Evolutionary conservation across 495 filamentous ascomycete species (phyloP).

Genomic region (Aspergillus incahuasiensis): DNA sequence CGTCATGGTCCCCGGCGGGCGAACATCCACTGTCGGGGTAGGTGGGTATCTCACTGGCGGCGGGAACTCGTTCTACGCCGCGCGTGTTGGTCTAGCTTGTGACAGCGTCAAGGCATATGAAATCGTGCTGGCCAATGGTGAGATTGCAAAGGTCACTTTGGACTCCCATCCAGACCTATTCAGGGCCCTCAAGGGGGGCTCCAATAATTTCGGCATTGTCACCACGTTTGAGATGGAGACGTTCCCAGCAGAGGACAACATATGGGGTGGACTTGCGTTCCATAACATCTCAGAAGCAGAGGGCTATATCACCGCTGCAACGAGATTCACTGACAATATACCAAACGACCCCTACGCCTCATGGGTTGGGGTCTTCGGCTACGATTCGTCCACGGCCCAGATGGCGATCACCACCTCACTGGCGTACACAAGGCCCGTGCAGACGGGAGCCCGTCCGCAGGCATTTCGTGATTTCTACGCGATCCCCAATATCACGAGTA

Average conservation of each 20-base stretch:
- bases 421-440: too few species aligned
- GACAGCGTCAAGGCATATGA: constrained; percentile 44
- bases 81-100: constrained; percentile 40
- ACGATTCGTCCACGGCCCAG: too few species aligned
- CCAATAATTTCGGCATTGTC: background rate
- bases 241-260: too few species aligned
- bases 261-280: too few species aligned
- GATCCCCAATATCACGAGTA: too few species aligned
- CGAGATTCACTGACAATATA: constrained; percentile 7
- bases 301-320: background rate
- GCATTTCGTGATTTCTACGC: too few species aligned
- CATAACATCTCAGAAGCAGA: background rate
- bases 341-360: constrained; percentile 7
- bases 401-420: too few species aligned
- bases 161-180: background rate
- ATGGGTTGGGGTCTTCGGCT: background rate
- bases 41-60: constrained; percentile 45
- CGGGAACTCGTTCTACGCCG: constrained; percentile 17
- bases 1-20: constrained; percentile 51
- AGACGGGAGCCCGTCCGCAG: too few species aligned
- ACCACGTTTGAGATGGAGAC: background rate
- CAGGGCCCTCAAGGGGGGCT: background rate
- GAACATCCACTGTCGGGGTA: constrained; percentile 51
- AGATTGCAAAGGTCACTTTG: background rate
- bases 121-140: background rate